Evolutionary conservation across 1,139 yeast genomes (phyloP).

Genomic region (Debaryomyces psychrophilus): DNA sequence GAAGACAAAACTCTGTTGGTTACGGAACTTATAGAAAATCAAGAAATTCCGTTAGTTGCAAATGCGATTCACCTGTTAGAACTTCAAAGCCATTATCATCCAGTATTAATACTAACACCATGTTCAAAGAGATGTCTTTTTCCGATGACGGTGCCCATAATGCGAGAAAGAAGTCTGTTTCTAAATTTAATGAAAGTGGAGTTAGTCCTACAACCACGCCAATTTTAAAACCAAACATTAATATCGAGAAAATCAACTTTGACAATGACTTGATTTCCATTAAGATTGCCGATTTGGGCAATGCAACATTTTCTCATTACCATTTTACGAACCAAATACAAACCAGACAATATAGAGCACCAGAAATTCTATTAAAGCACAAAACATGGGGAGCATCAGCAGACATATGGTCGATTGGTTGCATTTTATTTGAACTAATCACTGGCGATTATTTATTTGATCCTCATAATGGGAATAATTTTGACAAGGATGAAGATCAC

Average conservation of each 20-base stretch:
- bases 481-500: slow-evolving; percentile 81
- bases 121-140: slow-evolving; percentile 19
- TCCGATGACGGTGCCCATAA: neutral
- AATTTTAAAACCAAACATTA: neutral
- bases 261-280: slow-evolving; percentile 20
- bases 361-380: slow-evolving; percentile 70
- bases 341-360: slow-evolving; percentile 83
- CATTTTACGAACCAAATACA: slow-evolving; percentile 86
- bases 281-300: slow-evolving; percentile 84
- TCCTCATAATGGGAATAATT: slow-evolving; percentile 67
- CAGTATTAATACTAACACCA: slow-evolving; percentile 24
- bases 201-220: slow-evolving; percentile 6
- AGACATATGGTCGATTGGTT: slow-evolving; percentile 84
- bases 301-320: slow-evolving; percentile 73
- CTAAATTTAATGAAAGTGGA: neutral
- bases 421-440: slow-evolving; percentile 75
- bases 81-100: slow-evolving; percentile 35
- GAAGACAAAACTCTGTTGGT: slow-evolving; percentile 6
- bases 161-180: neutral
- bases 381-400: slow-evolving; percentile 81
- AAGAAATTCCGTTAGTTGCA: slow-evolving; percentile 24
- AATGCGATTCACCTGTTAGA: slow-evolving; percentile 31
- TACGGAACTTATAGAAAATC: slow-evolving; percentile 25
- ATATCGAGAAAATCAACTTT: neutral
- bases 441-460: slow-evolving; percentile 88